These are phyloP conservation scores for Fusarium piperis DNA, from an alignment of 2,329 filamentous ascomycete species.

Conservation along the genomic window DNA sequence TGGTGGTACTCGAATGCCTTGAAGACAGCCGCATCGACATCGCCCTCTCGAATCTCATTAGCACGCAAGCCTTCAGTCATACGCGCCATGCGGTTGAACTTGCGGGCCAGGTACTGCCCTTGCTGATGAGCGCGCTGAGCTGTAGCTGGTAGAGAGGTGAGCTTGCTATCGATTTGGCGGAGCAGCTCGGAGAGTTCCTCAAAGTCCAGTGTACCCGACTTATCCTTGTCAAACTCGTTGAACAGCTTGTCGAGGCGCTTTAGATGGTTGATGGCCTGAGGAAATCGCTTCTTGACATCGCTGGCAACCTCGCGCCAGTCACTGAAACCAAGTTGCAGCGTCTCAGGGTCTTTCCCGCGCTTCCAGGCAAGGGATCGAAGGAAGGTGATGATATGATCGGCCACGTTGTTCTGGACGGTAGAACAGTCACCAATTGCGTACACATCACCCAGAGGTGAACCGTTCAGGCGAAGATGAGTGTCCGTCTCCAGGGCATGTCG, in stretches of 20 bases:
- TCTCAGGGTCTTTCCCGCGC: conserved; percentile 87
- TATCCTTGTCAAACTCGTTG: conserved; percentile 89
- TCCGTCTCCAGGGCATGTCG: conserved; percentile 94
- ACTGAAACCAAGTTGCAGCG: conserved; percentile 83
- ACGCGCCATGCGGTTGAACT: conserved; percentile 90
- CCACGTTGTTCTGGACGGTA: conserved; percentile 97
- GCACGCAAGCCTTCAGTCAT: conserved; percentile 77
- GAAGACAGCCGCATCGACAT: conserved; percentile 91
- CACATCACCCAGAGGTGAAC: conserved; percentile 90
- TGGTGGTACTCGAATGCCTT: conserved; percentile 95
- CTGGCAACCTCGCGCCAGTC: conserved; percentile 90
- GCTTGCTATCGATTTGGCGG: conserved; percentile 90
- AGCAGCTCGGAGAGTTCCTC: conserved; percentile 89
- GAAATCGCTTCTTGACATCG: conserved; percentile 88
- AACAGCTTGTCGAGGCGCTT: conserved; percentile 92
- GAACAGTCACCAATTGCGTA: conserved; percentile 97
- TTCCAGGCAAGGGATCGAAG: conserved; percentile 91
- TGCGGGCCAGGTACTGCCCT: conserved; percentile 89
- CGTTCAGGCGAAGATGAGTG: conserved; percentile 87
- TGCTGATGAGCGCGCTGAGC: conserved; percentile 97
- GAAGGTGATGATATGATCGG: conserved; percentile 90
- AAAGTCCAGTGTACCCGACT: conserved; percentile 93
- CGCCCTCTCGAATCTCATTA: conserved; percentile 88
- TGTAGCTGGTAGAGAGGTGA: conserved; percentile 93
- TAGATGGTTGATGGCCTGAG: conserved; percentile 87